phyloP scores from a whole-genome alignment of 345 rosid species.

The Populus nigra region DNA sequence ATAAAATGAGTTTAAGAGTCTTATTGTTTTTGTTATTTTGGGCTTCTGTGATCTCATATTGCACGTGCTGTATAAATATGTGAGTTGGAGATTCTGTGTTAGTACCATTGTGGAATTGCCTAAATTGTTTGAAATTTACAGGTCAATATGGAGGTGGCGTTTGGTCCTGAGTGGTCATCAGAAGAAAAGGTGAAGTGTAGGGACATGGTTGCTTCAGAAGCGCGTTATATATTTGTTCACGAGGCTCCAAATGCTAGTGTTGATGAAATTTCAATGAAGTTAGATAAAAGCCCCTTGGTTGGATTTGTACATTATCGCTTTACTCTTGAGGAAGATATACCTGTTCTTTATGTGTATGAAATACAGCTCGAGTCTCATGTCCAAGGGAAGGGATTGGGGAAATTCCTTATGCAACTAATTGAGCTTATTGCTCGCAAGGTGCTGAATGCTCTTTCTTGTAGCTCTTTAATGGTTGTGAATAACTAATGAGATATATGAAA shows the following conservation, averaged over 20 bases:
- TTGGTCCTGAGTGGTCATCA: slow-evolving; percentile 63
- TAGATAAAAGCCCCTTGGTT: slow-evolving; percentile 31
- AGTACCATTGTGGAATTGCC: neutral
- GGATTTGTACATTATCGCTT: slow-evolving; percentile 85
- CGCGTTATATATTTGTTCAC: slow-evolving; percentile 58
- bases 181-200: slow-evolving; percentile 77
- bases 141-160: slow-evolving; percentile 77
- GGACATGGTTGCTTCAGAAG: slow-evolving; percentile 78
- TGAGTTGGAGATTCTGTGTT: neutral
- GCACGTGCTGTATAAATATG: neutral
- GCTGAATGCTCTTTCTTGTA: neutral
- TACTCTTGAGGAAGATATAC: slow-evolving; percentile 74
- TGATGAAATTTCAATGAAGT: slow-evolving; percentile 18
- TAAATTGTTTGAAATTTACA: slow-evolving; percentile 14
- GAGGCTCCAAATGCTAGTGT: slow-evolving; percentile 28
- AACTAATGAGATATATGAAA: neutral
- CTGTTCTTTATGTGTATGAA: slow-evolving; percentile 85
- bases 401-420: slow-evolving; percentile 75
- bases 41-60: neutral
- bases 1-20: neutral
- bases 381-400: slow-evolving; percentile 80
- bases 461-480: neutral
- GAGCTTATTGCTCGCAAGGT: slow-evolving; percentile 89
- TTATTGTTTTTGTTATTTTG: neutral
- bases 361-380: slow-evolving; percentile 64